Base-by-base conservation (phyloP, 306 rosid species). In the Urtica urens region DNA sequence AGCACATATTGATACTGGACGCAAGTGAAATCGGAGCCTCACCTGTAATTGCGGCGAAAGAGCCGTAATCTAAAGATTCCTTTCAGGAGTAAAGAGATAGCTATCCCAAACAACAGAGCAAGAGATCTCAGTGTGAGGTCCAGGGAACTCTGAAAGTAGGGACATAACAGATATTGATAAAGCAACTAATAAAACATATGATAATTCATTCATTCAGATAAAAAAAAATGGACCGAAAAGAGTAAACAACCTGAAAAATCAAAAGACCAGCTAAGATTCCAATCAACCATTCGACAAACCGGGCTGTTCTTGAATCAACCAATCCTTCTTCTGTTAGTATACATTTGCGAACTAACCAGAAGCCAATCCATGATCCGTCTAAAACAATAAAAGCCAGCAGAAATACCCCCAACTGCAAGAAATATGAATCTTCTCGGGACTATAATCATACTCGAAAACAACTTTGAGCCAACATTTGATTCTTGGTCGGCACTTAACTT, bases 321-420 rank as follows among this genome's bases (percentile, higher is more conserved):
- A 92, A 74, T 65, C 99, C 99, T 23, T 82, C 87, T 75, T 85
- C 87, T 33, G 82, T 68, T 33, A 79, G 60, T 62, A 86, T 76
- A 66, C 78, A 72, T 69, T 79, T 82, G 55, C 50, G 92, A 22
- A 85, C 83, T 41, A 70, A 77, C 94, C 84, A 90, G 57, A 90
- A 84, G 34, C 95, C 99, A 72, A 84, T 52, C 94, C 99, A 84
- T 41, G 95, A 93, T 57, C 95, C 99, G 16, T 46, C 58, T 62
- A 90, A 65, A 57, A 75, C 67, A 43, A 84, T 45, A 64, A 84
- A 81, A 57, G 80, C 71, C 59, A 81, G 68, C 54, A 81, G 70
- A 79, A 90, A 74, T 70, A 78, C 40, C 29, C 77, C 94, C 71
- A 85, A 52, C 96, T 88, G 95, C 73, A 70, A 31, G 7, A 64